Percentiles rank a stretch among this genome's conserved stretches.
Evolutionary conservation across 2,329 filamentous ascomycete species (phyloP).

Genomic region (Cladosporium oxysporum): DNA sequence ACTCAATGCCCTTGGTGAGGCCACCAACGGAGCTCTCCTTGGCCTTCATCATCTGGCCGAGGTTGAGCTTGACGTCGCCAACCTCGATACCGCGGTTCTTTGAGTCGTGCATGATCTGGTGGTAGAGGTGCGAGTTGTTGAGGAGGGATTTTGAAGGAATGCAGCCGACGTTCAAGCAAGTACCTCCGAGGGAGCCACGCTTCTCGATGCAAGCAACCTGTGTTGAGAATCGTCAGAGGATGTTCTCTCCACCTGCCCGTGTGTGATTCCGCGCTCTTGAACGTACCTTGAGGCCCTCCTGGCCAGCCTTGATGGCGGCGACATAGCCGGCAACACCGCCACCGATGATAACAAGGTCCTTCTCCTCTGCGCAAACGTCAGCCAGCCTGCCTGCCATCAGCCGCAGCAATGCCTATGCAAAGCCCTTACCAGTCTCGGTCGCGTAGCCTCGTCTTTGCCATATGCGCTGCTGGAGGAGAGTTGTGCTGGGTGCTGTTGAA

Average conservation of each 20-base stretch:
- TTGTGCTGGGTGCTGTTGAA: slow-evolving; percentile 36
- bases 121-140: slow-evolving; percentile 99
- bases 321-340: slow-evolving; percentile 98
- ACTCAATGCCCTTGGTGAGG: slow-evolving; percentile 96
- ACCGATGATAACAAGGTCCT: slow-evolving; percentile 96
- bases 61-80: slow-evolving; percentile 93
- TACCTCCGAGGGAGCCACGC: slow-evolving; percentile 85
- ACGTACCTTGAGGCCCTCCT: slow-evolving; percentile 89
- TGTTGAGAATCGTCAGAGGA: neutral
- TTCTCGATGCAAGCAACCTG: slow-evolving; percentile 98
- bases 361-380: slow-evolving; percentile 67
- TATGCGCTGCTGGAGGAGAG: slow-evolving; percentile 53
- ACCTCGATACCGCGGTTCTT: slow-evolving; percentile 98
- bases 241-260: neutral
- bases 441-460: slow-evolving; percentile 59
- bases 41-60: slow-evolving; percentile 95
- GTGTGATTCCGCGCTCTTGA: neutral
- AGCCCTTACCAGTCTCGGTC: slow-evolving; percentile 50
- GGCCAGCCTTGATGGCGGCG: slow-evolving; percentile 97
- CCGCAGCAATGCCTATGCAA: slow-evolving; percentile 10
- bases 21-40: slow-evolving; percentile 89
- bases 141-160: slow-evolving; percentile 99
- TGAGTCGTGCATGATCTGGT: slow-evolving; percentile 94
- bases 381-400: slow-evolving; percentile 25
- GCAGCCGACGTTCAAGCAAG: slow-evolving; percentile 70